Evolutionary conservation across 768 basidiomycete genomes (phyloP).

Genomic region (Amanita exitialis): DNA sequence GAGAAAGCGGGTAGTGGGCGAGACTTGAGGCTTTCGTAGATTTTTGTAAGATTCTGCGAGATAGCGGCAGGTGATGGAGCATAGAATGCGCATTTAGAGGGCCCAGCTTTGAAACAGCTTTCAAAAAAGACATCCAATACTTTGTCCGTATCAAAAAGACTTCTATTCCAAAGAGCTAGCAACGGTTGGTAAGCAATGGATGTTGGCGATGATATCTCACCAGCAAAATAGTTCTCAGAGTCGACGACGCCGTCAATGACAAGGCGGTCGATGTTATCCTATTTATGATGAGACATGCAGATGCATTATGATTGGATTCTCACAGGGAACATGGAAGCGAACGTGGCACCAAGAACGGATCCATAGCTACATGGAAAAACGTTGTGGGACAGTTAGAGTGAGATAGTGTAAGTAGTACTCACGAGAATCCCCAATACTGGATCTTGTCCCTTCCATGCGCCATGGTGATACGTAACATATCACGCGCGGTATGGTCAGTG

Average conservation of each 20-base stretch:
- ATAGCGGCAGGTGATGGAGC: constrained; percentile 24
- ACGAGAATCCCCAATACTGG: constrained; percentile 21
- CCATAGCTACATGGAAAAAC: constrained; percentile 15
- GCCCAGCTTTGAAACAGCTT: constrained; percentile 27
- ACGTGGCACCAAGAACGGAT: constrained; percentile 21
- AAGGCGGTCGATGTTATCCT: constrained; percentile 20
- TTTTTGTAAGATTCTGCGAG: constrained; percentile 20
- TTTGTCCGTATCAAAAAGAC: constrained; percentile 28
- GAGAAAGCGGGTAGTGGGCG: constrained; percentile 24
- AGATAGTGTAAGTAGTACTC: constrained; percentile 7
- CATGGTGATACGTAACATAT: constrained; percentile 4
- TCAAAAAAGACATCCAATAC: constrained; percentile 23
- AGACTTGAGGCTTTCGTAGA: constrained; percentile 14
- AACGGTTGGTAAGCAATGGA: not conserved
- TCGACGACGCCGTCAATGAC: constrained; percentile 24
- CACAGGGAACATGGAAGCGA: constrained; percentile 24
- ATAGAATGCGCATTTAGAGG: constrained; percentile 25
- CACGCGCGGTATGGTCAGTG: constrained; percentile 25
- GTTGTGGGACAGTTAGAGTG: not conserved
- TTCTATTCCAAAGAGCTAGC: constrained; percentile 25
- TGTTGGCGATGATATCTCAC: constrained; percentile 4
- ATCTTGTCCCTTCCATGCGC: constrained; percentile 22
- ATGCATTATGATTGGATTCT: not conserved
- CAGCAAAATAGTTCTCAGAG: constrained; percentile 15
- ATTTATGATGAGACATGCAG: not conserved